phyloP scores from a whole-genome alignment of 768 basidiomycete genomes.

The Trametopsis cervina region DNA sequence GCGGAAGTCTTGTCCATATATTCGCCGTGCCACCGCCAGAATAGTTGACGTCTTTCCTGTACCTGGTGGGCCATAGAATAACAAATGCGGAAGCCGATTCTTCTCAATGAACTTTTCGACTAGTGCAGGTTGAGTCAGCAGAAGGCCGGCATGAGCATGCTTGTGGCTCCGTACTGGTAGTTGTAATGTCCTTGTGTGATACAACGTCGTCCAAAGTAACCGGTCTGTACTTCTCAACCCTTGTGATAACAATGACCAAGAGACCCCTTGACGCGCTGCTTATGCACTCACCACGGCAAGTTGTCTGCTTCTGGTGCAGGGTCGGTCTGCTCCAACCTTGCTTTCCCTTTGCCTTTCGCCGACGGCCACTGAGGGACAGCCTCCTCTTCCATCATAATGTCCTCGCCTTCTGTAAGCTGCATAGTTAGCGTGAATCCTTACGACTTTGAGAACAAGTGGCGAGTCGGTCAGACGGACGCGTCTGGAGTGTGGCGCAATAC shows the following conservation, averaged over 20 bases:
- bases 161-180: constrained; percentile 62
- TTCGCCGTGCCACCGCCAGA: constrained; percentile 87
- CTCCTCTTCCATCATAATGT: constrained; percentile 45
- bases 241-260: constrained; percentile 21
- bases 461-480: too few relatives aligned
- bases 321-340: constrained; percentile 43
- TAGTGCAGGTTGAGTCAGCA: constrained; percentile 26
- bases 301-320: constrained; percentile 37
- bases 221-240: constrained; percentile 98
- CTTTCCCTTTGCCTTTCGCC: constrained; percentile 45
- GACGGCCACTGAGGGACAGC: constrained; percentile 21
- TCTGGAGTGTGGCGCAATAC: too few relatives aligned
- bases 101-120: constrained; percentile 97
- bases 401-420: constrained; percentile 39
- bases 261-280: background rate
- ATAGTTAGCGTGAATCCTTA: too few relatives aligned
- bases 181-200: constrained; percentile 92
- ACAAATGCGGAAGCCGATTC: constrained; percentile 86
- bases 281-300: constrained; percentile 68
- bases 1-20: constrained; percentile 80
- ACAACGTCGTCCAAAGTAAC: constrained; percentile 90
- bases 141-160: background rate
- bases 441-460: too few relatives aligned
- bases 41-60: constrained; percentile 99
- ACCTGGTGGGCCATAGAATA: constrained; percentile 97